Base-by-base conservation (phyloP, 805 yeast genomes). In the Osmozyma mogii region DNA sequence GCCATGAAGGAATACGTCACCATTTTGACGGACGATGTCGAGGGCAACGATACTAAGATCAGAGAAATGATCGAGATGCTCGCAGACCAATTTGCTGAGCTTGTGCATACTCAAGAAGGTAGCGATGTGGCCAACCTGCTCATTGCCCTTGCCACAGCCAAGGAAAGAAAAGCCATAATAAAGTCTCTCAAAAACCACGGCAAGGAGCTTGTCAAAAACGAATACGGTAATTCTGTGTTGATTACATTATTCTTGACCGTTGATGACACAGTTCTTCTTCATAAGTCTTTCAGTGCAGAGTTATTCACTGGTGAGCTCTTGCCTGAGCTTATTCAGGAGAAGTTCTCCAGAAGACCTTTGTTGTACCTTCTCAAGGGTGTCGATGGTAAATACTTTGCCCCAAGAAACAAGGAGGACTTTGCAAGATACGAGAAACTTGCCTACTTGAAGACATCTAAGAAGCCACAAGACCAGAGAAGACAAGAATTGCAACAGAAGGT, bases 101-200 rank as follows among this genome's bases (percentile, higher is more conserved):
- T 89, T 53, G 95, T 88, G 18, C 98, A 89, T 54, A 89, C 98
- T 0, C 79, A 78, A 31, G 96, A 88, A 54, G 98, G 98, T 43
- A 65, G 89, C 28, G 94, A 84, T 45, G 96, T 87, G 35, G 96
- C 96, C 1, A 76, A 83, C 45, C 70, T 77, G 17, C 66, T 84
- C 38, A 68, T 89, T 36, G 84, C 95, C 1, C 68, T 70, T 33
- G 89, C 96, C 19, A 81, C 66, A 40, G 96, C 97, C 15, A 89
- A 89, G 61, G 96, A 89, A 60, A 79, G 96, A 65, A 89, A 88
- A 59, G 52, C 54, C 28, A 73, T 89, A 32, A 64, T 88, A 38
- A 83, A 72, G 57, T 52, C 78, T 10, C 70, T 89, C 54, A 83
- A 78, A 50, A 71, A 71, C 18, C 95, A 85, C 56, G 80, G 78